Base-by-base conservation (phyloP, 768 basidiomycete genomes). In the Amylocystis lapponica region DNA sequence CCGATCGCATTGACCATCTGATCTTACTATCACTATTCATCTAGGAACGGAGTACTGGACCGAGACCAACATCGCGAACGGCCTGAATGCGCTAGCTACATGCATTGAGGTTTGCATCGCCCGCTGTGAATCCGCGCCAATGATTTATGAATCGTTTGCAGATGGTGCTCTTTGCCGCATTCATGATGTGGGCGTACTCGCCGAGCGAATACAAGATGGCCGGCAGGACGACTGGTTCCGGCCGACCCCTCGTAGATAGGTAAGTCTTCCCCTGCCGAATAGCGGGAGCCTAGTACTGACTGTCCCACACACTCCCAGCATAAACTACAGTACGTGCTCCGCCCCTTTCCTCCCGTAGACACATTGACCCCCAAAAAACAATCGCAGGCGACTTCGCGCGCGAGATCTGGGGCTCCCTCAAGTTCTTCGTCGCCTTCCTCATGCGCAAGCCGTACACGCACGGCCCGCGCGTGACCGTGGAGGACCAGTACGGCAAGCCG, bases 171-270 rank as follows among this genome's bases (percentile, higher is more conserved):
- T 92, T 93, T 58, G 68, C 88, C 3, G 34, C 59, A 0, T 59
- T 84, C 34, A 93, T 93, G 85, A 74, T 76, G 67, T 93, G 86
- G 86, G 85, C 91, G 0, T 95, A 92, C 59, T 73, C 72, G 9
- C 69, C 72, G 49, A 70, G 64, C 0, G 90, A 92, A 52, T 94
- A 93, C 64, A 63, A 55, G 16, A 48, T 65, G 22, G 50, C 63
- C 17, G 76, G 69, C 13, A 51, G 57, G 7, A 61, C 71, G 29
- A 86, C 82, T 1, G 71, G 76, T 27, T 69, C 85, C 43, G 77
- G 82, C 74, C 69, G 76, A 25, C 83, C 89, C 2, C 62, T 92
- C 16, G 81, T 75, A 78, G 87, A 92, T 59, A 62, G 60, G 61
- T 59, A n/a, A 21, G 65, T 58, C 23, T 32, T 31, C 29, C n/a